Evolutionary conservation across 202 grass and related monocot genomes (phyloP), one percentile per base, ranked within the genome.

Genomic region (Dendrocalamus latiflorus): DNA sequence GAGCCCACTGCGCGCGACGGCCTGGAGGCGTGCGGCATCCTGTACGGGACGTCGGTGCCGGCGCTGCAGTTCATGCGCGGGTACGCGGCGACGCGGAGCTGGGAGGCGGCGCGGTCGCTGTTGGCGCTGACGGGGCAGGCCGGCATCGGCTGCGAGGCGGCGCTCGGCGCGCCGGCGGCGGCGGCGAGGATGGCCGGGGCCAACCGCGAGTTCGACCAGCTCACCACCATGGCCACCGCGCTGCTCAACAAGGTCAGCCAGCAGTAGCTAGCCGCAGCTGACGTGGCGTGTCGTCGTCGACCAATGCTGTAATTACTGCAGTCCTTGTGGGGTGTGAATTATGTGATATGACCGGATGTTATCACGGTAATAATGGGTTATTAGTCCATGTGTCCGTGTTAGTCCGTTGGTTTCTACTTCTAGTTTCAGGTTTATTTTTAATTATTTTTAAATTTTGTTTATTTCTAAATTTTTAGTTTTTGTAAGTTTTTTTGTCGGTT

Each of bases 211-310:
- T 89, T 89, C 45, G 48, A 69, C 45, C 82, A 76, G 77, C 82
- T 89, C 5, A 17, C 65, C 37, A 71, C 86, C 80, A 88, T 88
- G 86, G 60, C 30, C 68, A 84, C 86, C 25, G 81, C 74, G 49
- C 81, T 88, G 50, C 75, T 88, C 58, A 88, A 84, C 86, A 25
- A 28, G 17, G 74, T 78, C 37, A 20, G 20, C 62, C 62, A 83
- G 58, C 24, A 43, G 25, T 34, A 38, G 25, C 22, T 20, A n/a
- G 47, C 45, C n/a, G 15, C 26, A 17, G 47, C 47, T 54, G 25
- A 71, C 44, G 15, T 71, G 44, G 41, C 39, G 8, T 15, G 43
- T 1, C 41, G 4, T 69, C 21, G 4, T 48, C 42, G 6, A 30
- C 13, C 68, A 9, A 9, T 25, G n/a, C 65, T 26, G 56, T 25